phyloP scores from a whole-genome alignment of 2,329 filamentous ascomycete genomes.

The Aspergillus sp. region DNA sequence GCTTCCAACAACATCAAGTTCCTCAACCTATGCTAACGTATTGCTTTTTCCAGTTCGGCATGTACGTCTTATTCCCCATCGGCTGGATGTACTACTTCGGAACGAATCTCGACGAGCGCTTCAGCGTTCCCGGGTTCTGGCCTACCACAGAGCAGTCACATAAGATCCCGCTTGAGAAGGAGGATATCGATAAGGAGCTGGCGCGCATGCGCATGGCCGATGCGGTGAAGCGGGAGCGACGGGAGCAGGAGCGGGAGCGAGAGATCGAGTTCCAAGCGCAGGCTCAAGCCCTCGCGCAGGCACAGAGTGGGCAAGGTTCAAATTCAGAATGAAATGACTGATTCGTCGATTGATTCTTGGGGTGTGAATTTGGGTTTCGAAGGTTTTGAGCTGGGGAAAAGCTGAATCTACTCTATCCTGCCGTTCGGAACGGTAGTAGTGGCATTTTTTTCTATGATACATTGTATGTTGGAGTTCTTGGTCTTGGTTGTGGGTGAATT shows the following conservation, averaged over 20 bases:
- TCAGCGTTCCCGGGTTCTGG: slow-evolving; percentile 91
- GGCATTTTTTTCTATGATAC: slow-evolving; percentile 1
- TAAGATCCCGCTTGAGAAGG: slow-evolving; percentile 53
- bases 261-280: slow-evolving; percentile 24
- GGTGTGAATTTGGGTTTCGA: neutral
- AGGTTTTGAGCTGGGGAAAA: neutral
- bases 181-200: slow-evolving; percentile 73
- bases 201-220: slow-evolving; percentile 61
- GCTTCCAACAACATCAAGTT: too few relatives aligned
- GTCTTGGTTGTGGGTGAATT: slow-evolving; percentile 9
- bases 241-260: slow-evolving; percentile 37
- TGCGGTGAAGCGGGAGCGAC: slow-evolving; percentile 49
- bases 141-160: slow-evolving; percentile 64
- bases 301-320: neutral
- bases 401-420: neutral
- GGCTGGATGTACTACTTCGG: slow-evolving; percentile 99
- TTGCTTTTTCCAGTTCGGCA: slow-evolving; percentile 73
- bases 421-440: too few relatives aligned
- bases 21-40: neutral
- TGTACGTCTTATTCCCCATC: slow-evolving; percentile 98
- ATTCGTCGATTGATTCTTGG: neutral
- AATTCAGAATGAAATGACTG: slow-evolving; percentile 15
- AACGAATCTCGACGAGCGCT: slow-evolving; percentile 92
- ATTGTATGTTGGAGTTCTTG: neutral
- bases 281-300: neutral